Conservation (phyloP, 495 filamentous ascomycete genomes). For the Penicillium egyptiacum region DNA sequence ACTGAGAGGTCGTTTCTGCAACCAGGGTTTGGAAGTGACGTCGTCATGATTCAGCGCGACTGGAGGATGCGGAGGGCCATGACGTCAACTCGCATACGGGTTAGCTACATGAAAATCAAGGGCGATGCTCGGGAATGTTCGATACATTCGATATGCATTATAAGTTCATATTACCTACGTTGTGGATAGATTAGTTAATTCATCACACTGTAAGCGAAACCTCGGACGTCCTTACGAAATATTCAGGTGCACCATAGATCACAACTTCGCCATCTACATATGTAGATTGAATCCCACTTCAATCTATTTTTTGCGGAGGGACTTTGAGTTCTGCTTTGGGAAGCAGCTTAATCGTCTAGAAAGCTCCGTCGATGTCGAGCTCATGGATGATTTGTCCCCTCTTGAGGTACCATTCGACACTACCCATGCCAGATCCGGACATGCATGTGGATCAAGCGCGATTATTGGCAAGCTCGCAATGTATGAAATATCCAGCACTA, state of each 20-base stretch:
- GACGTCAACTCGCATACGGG: constrained; percentile 24
- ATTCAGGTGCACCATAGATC: background rate
- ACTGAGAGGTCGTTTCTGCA: constrained; percentile 19
- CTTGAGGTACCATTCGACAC: background rate
- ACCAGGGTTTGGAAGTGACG: constrained; percentile 32
- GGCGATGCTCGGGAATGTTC: background rate
- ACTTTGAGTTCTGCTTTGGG: background rate
- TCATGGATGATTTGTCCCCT: background rate
- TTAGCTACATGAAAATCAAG: background rate
- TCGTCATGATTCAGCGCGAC: constrained; percentile 43
- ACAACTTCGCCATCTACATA: background rate
- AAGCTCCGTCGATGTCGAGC: background rate
- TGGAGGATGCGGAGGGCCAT: constrained; percentile 21
- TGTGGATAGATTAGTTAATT: background rate
- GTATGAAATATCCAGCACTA: background rate
- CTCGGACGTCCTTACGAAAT: background rate
- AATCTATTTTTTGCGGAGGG: background rate
- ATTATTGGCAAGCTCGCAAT: background rate
- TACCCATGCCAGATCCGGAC: background rate
- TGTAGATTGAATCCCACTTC: background rate
- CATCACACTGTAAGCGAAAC: background rate
- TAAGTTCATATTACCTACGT: background rate
- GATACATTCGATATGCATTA: background rate
- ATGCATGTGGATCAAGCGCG: background rate
- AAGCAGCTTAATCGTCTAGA: background rate